phyloP scores from a whole-genome alignment of 1,284 basidiomycete species.

The Schizophyllum amplum region DNA sequence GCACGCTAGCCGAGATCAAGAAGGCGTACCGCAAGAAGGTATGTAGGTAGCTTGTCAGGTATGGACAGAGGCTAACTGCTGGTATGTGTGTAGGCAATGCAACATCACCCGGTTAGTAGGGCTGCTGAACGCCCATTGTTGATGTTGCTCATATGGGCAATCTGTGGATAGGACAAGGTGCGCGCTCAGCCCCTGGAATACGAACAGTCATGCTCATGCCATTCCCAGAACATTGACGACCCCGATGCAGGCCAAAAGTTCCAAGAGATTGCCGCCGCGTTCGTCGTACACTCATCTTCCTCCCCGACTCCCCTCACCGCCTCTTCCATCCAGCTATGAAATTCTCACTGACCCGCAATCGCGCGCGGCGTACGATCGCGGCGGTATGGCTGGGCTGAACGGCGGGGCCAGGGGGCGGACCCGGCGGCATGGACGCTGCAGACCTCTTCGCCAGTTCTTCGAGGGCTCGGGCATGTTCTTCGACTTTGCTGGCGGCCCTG shows the following conservation, averaged over 20 bases:
- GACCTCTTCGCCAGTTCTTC: slow-evolving; percentile 82
- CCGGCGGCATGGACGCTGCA: slow-evolving; percentile 29
- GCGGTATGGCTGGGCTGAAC: slow-evolving; percentile 68
- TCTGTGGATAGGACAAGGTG: slow-evolving; percentile 53
- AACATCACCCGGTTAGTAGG: slow-evolving; percentile 83
- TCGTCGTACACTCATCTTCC: slow-evolving; percentile 23
- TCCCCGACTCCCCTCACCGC: slow-evolving; percentile 6
- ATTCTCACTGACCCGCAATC: slow-evolving; percentile 74
- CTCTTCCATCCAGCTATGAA: slow-evolving; percentile 58
- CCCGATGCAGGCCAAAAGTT: slow-evolving; percentile 74
- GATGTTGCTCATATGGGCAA: neutral
- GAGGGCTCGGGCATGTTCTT: slow-evolving; percentile 35
- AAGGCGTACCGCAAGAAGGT: slow-evolving; percentile 90
- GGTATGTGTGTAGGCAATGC: slow-evolving; percentile 61
- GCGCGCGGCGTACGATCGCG: slow-evolving; percentile 74
- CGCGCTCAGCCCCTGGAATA: slow-evolving; percentile 7
- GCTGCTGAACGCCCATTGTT: neutral
- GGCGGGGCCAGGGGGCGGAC: slow-evolving; percentile 36
- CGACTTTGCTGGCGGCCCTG: slow-evolving; percentile 47
- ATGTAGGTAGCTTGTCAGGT: slow-evolving; percentile 13
- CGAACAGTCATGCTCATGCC: slow-evolving; percentile 2
- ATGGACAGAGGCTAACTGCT: slow-evolving; percentile 11
- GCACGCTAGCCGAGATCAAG: slow-evolving; percentile 70
- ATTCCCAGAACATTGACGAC: slow-evolving; percentile 68
- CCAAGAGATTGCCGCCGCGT: slow-evolving; percentile 85